These are phyloP conservation scores for Saturnispora silvae DNA, from an alignment of 805 yeast genomes.

Conservation along the genomic window DNA sequence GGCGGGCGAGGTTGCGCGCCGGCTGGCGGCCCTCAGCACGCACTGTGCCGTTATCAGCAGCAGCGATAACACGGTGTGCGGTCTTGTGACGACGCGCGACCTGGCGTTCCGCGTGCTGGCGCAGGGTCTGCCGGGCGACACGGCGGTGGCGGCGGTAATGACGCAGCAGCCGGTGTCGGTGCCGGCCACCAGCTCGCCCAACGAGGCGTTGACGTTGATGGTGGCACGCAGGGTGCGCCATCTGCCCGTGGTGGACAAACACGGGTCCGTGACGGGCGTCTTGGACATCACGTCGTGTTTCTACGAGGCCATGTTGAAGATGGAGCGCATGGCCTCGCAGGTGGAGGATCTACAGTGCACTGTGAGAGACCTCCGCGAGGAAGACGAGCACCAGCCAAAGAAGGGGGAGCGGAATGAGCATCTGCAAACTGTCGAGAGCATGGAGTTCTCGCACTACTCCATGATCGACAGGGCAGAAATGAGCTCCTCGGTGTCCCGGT, in stretches of 20 bases:
- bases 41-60: not conserved
- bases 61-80: slow-evolving; percentile 20
- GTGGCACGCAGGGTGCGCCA: slow-evolving; percentile 33
- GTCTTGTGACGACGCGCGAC: slow-evolving; percentile 36
- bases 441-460: slow-evolving; percentile 13
- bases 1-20: slow-evolving; percentile 26
- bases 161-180: slow-evolving; percentile 29
- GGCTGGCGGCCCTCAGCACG: slow-evolving; percentile 22
- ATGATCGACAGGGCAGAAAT: not conserved
- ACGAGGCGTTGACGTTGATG: slow-evolving; percentile 34
- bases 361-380: slow-evolving; percentile 21
- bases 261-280: slow-evolving; percentile 31
- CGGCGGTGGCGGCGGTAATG: slow-evolving; percentile 30
- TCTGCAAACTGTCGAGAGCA: not conserved
- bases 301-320: slow-evolving; percentile 34
- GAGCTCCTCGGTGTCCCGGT: not conserved
- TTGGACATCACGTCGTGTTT: slow-evolving; percentile 37
- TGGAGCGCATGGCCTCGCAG: slow-evolving; percentile 31
- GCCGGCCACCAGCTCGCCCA: slow-evolving; percentile 29
- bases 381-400: slow-evolving; percentile 3
- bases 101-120: slow-evolving; percentile 33
- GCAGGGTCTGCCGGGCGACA: slow-evolving; percentile 16
- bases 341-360: slow-evolving; percentile 26
- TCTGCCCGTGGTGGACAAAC: slow-evolving; percentile 30
- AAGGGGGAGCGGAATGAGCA: slow-evolving; percentile 10